Evolutionary conservation across 805 yeast species (phyloP), one percentile per base, ranked within the genome.

Genomic region (Dipodascopsis uninucleata): DNA sequence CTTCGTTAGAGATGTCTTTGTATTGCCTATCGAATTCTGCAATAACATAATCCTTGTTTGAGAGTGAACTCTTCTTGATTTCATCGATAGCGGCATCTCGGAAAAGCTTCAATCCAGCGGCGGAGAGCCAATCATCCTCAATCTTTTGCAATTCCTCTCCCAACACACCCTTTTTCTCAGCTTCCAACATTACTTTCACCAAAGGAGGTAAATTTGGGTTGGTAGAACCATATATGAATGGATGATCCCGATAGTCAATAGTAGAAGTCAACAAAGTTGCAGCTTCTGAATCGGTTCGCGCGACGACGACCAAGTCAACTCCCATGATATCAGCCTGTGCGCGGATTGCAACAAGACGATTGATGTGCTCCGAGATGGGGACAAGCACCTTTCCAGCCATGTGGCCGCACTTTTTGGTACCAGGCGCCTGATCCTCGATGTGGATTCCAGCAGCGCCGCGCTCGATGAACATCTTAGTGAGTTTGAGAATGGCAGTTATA

Each of bases 391-490:
- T 87, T 60, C 97, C 97, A 57, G 95, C 97, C 97, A 90, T 90
- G 71, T 90, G 97, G 51, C 97, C 97, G 73, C 97, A 90, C 72
- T 90, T 90, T 70, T 90, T 90, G 60, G 97, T 90, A 61, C 97
- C 96, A 43, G 97, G 96, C 43, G 97, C 96, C 76, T 90, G 97
- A 70, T 90, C 97, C 72, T 90, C 98, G 65, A 90, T 88, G 67
- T 90, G 98, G 61, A 90, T 88, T 64, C 97, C 97, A 48, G 97
- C 97, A 45, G 97, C 98, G 68, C 97, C 97, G 61, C 94, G 81
- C 73, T 90, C 97, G 59, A 90, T 85, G 65, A 90, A 90, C 80
- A 90, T 75, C 74, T 90, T 90, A 61, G 96, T 88, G 66, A 90
- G 78, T 71, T 90, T 90, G 71, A 88, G 83, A 58, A 87, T 87